Percentiles rank a stretch among this genome's conserved stretches.
phyloP scores from a whole-genome alignment of 257 asterid genomes.

The Thymus quinquecostatus region DNA sequence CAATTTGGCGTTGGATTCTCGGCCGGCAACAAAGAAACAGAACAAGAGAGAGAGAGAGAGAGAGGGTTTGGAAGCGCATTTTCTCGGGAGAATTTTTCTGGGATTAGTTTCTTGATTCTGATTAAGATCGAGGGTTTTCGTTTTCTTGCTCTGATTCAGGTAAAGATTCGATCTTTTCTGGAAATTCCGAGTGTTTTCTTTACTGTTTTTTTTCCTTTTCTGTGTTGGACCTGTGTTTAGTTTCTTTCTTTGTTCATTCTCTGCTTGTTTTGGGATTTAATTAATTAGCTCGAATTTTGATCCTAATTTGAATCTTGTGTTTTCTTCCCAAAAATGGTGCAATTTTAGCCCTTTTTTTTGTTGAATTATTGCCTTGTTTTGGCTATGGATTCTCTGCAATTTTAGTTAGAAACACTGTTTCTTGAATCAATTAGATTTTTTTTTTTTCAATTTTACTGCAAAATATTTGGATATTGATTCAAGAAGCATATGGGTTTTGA shows the following conservation, averaged over 20 bases:
- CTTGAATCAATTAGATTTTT: background rate
- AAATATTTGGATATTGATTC: background rate
- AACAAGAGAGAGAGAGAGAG: conserved; percentile 2
- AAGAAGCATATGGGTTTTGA: conserved; percentile 29
- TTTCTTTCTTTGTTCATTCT: background rate
- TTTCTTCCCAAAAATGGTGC: background rate
- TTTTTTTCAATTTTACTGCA: background rate
- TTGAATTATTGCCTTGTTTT: background rate
- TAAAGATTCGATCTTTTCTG: conserved; percentile 28
- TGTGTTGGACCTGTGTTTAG: conserved; percentile 20
- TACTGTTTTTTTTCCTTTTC: background rate
- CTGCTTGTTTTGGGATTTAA: background rate
- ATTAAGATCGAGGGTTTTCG: conserved; percentile 28
- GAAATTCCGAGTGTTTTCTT: background rate
- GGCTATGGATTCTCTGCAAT: conserved; percentile 6
- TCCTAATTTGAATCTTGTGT: conserved; percentile 16
- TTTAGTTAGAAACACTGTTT: background rate
- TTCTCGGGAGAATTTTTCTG: conserved; percentile 24
- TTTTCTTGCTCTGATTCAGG: conserved; percentile 33
- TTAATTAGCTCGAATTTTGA: conserved; percentile 28
- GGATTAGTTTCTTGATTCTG: conserved; percentile 37
- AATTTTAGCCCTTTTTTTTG: conserved; percentile 6
- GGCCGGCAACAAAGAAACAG: conserved; percentile 3
- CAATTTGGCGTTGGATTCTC: conserved; percentile 31
- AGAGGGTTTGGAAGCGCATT: conserved; percentile 11